Evolutionary conservation across 2,329 filamentous ascomycete genomes (phyloP).

Genomic region (Fusarium sp.): DNA sequence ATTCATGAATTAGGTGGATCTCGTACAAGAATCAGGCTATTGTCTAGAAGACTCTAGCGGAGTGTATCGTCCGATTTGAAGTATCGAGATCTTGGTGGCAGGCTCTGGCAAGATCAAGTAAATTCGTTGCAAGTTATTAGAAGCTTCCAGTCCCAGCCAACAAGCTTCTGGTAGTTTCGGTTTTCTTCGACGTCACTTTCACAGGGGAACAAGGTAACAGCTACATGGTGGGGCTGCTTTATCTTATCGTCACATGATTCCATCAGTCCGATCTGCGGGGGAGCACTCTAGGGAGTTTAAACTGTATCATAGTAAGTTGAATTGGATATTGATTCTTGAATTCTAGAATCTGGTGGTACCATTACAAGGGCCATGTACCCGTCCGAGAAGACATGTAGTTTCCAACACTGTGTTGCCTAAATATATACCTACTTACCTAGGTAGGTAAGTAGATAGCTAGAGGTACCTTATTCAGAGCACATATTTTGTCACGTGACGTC

Average conservation of each 20-base stretch:
- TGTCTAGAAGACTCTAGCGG: slow-evolving; percentile 26
- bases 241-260: slow-evolving; percentile 38
- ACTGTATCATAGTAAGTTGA: too few species aligned
- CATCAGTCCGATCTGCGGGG: too few species aligned
- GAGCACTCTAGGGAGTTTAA: background rate
- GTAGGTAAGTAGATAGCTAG: background rate
- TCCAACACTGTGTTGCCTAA: too few species aligned
- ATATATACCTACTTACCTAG: too few species aligned
- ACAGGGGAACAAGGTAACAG: slow-evolving; percentile 37
- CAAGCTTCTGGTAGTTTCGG: slow-evolving; percentile 43
- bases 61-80: slow-evolving; percentile 33
- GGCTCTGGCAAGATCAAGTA: slow-evolving; percentile 41
- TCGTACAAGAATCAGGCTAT: slow-evolving; percentile 24
- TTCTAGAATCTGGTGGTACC: too few species aligned
- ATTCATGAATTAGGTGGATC: slow-evolving; percentile 40
- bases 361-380: too few species aligned
- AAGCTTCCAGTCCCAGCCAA: slow-evolving; percentile 45
- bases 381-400: too few species aligned
- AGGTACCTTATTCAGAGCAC: too few species aligned
- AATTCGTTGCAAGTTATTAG: slow-evolving; percentile 40
- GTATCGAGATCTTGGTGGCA: slow-evolving; percentile 38
- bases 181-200: slow-evolving; percentile 49
- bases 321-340: too few species aligned
- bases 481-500: slow-evolving; percentile 43
- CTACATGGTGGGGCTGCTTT: slow-evolving; percentile 30